Evolutionary conservation across 139 green algal species (phyloP), one percentile per base, ranked within the genome.

Genomic region (Chloropicon primus): DNA sequence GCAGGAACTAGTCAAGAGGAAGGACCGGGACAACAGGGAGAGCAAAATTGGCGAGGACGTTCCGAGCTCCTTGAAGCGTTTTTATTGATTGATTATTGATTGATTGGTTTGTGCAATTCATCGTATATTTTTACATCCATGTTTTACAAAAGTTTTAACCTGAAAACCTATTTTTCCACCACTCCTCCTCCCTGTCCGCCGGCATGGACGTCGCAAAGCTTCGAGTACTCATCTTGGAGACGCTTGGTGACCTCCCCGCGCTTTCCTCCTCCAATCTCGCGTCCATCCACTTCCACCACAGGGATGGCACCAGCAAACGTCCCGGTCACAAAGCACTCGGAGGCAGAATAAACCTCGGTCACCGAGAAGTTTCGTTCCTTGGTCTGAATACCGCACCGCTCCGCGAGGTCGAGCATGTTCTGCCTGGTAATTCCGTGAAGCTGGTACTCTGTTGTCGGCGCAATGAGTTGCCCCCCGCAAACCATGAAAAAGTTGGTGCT

Each of bases 401-500:
- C 21, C 76, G 81, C 87, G 54, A 93, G 82, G 54, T 79, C 25
- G 62, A 95, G 74, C 2, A 91, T 78, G 2, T 86, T 88, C 1
- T 28, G 73, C 1, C 90, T 85, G 0, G 90, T 94, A 84, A 95
- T 92, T 76, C 90, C 90, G 2, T 78, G 83, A 81, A 93, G 79
- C 77, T 86, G 83, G 73, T 91, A 88, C 25, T 72, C 71, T 22
- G 76, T 71, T 1, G 62, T 74, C 1, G 85, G 80, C 24, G 80
- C 75, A 85, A 85, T 88, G 27, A 90, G 79, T 79, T 85, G 27
- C 17, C 79, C 86, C 62, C 83, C 82, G 1, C 89, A 82, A 2
- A 95, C 86, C 26, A 89, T 82, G 81, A 94, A 93, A 76, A 94
- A 94, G 86, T 94, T 94, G 53, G 82, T 86, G 27, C 78, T 88